Conservation (phyloP, 805 yeast species). For the Saccharomyces jurei region DNA sequence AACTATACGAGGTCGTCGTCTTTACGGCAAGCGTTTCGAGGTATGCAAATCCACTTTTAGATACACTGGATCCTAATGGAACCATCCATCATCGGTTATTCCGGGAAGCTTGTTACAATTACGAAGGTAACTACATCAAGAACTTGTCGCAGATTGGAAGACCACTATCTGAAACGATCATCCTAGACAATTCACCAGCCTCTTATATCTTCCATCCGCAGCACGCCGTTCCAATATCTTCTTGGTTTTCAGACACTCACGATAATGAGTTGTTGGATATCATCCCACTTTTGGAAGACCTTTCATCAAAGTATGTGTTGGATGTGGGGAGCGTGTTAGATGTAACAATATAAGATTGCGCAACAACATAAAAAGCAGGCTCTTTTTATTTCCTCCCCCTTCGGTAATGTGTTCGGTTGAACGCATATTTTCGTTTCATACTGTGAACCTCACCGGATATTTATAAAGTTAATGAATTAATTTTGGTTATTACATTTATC, state of each 20-base stretch:
- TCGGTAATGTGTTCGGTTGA: not conserved
- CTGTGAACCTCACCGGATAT: not conserved
- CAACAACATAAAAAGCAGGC: not conserved
- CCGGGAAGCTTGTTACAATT: constrained; percentile 88
- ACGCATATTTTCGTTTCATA: not conserved
- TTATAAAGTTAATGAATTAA: not conserved
- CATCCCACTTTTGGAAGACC: constrained; percentile 81
- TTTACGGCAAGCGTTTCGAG: constrained; percentile 94
- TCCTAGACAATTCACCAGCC: constrained; percentile 95
- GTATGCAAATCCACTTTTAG: constrained; percentile 92
- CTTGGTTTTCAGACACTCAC: constrained; percentile 97
- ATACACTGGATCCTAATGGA: constrained; percentile 70
- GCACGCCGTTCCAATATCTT: constrained; percentile 92
- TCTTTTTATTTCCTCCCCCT: not conserved
- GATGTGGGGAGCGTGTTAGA: constrained; percentile 85
- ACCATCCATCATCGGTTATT: constrained; percentile 85
- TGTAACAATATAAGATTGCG: constrained; percentile 36
- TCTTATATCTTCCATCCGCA: constrained; percentile 97
- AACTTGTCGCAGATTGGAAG: constrained; percentile 91
- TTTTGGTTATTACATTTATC: not conserved
- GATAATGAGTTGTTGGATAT: constrained; percentile 91
- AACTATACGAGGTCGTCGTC: constrained; percentile 87
- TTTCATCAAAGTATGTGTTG: constrained; percentile 62
- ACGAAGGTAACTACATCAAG: constrained; percentile 91
- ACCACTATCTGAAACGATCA: constrained; percentile 75